A percentile compares a stretch with the other conserved stretches of the same genome.
phyloP scores from a whole-genome alignment of 805 yeast species.

The Zygosaccharomyces rouxii region DNA sequence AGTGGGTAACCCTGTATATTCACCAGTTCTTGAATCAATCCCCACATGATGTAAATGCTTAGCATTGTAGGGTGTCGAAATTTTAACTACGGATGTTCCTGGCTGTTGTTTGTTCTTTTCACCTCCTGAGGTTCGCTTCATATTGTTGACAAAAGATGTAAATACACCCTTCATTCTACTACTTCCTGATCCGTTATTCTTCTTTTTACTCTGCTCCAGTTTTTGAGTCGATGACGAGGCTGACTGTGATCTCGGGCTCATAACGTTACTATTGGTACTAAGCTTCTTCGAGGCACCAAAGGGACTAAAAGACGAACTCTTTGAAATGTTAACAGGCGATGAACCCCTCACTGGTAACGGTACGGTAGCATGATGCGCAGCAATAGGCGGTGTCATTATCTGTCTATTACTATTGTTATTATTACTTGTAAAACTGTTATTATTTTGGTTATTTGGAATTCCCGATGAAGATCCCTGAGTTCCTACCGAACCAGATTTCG shows the following conservation, averaged over 20 bases:
- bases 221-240: constrained; percentile 14
- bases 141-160: constrained; percentile 40
- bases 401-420: constrained; percentile 3
- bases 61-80: constrained; percentile 88
- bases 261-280: constrained; percentile 2
- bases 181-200: constrained; percentile 39
- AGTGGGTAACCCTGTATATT: constrained; percentile 85
- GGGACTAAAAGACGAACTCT: constrained; percentile 11
- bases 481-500: constrained; percentile 8
- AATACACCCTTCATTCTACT: constrained; percentile 54
- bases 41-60: constrained; percentile 93
- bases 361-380: constrained; percentile 9
- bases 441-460: constrained; percentile 2
- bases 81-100: constrained; percentile 39
- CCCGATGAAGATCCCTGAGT: constrained; percentile 4
- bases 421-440: constrained; percentile 7
- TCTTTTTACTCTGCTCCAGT: constrained; percentile 25
- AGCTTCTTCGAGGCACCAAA: constrained; percentile 6
- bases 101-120: constrained; percentile 40
- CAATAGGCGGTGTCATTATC: constrained; percentile 7
- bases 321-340: constrained; percentile 6
- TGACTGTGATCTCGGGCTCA: constrained; percentile 13
- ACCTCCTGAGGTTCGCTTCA: constrained; percentile 28
- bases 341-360: constrained; percentile 8
- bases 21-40: constrained; percentile 75